Percentiles rank a stretch among this genome's conserved stretches.
Evolutionary conservation across 495 filamentous ascomycete genomes (phyloP).

Genomic region (Penicillium flavigenum): DNA sequence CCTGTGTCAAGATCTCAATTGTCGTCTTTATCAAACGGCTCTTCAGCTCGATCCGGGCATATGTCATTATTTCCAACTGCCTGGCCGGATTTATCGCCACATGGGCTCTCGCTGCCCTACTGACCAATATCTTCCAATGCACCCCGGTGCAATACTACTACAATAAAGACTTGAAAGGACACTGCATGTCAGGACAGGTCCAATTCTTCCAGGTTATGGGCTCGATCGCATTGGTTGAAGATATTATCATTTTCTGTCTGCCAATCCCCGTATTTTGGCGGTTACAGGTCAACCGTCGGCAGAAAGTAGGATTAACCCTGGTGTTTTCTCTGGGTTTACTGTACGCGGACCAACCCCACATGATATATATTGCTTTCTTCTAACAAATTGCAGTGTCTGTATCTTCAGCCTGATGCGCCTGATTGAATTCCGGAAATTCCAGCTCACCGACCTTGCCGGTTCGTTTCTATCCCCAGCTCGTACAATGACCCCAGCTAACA

Average conservation of each 20-base stretch:
- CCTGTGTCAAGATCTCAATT: slow-evolving; percentile 38
- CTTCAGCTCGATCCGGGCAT: slow-evolving; percentile 17
- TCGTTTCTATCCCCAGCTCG: background rate
- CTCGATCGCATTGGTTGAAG: slow-evolving; percentile 28
- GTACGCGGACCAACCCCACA: background rate
- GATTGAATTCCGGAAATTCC: slow-evolving; percentile 14
- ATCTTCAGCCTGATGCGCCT: slow-evolving; percentile 28
- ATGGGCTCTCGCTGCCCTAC: slow-evolving; percentile 24
- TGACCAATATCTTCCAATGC: slow-evolving; percentile 31
- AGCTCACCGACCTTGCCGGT: background rate
- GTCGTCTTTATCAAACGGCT: slow-evolving; percentile 31
- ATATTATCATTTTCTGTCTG: slow-evolving; percentile 35
- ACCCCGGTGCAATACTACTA: slow-evolving; percentile 30
- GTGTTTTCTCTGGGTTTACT: slow-evolving; percentile 1
- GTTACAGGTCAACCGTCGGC: slow-evolving; percentile 18
- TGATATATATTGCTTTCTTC: background rate
- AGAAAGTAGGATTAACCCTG: slow-evolving; percentile 27
- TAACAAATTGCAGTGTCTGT: slow-evolving; percentile 22
- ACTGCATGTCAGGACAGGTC: slow-evolving; percentile 26
- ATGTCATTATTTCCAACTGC: background rate
- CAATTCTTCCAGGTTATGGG: slow-evolving; percentile 24
- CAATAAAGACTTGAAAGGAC: slow-evolving; percentile 22
- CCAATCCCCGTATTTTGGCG: slow-evolving; percentile 36
- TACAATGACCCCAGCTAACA: background rate
- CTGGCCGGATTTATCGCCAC: slow-evolving; percentile 12